Conservation (phyloP, 805 yeast species). For the Yarrowia sp. region DNA sequence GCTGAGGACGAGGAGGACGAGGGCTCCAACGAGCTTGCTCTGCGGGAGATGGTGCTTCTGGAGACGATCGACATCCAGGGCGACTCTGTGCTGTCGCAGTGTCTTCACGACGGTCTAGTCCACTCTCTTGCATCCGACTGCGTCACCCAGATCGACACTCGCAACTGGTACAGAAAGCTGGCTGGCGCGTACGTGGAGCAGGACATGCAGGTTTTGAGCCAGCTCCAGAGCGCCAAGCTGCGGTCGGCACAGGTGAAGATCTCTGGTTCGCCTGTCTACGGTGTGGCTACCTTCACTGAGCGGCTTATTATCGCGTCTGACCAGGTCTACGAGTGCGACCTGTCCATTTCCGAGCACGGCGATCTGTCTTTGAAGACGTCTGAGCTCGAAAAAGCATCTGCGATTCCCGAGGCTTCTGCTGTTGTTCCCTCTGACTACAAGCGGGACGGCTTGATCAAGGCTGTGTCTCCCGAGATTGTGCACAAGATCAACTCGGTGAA, state of each 20-base stretch:
- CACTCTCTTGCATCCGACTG: not conserved
- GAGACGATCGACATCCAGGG: slow-evolving; percentile 7
- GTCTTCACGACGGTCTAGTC: slow-evolving; percentile 2
- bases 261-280: not conserved
- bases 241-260: not conserved
- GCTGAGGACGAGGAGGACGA: not conserved
- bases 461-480: not conserved
- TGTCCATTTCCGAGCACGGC: not conserved
- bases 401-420: not conserved
- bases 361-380: not conserved
- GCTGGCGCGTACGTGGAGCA: not conserved
- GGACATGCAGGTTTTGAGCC: not conserved
- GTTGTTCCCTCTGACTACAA: not conserved
- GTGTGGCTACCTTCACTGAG: not conserved
- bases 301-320: slow-evolving; percentile 5
- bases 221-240: not conserved
- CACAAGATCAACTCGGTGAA: not conserved
- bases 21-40: not conserved
- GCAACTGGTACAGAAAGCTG: slow-evolving; percentile 10
- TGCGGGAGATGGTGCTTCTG: not conserved
- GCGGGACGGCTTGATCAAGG: not conserved
- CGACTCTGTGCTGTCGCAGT: not conserved
- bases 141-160: not conserved
- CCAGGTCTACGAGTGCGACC: not conserved
- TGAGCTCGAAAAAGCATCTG: not conserved